phyloP scores from a whole-genome alignment of 257 asterid species.

The Solanum habrochaites region DNA sequence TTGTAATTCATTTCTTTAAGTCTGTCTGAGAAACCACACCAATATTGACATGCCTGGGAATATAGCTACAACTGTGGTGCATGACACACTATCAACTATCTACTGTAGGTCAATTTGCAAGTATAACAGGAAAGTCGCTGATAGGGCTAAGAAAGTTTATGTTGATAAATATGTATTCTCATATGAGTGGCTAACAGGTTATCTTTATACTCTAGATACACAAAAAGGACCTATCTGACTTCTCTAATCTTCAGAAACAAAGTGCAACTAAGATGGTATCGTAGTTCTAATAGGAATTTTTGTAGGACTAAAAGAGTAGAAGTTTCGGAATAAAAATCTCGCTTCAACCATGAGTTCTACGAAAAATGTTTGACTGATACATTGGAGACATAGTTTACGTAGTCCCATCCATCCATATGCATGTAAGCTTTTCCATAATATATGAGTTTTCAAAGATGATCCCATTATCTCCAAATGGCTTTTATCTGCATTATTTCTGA shows the following conservation, averaged over 20 bases:
- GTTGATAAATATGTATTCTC: neutral
- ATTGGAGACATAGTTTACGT: neutral
- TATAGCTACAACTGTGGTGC: neutral
- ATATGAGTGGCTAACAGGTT: neutral
- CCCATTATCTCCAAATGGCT: neutral
- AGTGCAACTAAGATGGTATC: neutral
- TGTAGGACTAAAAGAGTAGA: neutral
- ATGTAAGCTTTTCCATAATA: neutral
- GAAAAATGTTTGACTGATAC: neutral
- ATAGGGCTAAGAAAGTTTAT: neutral
- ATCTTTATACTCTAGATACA: neutral
- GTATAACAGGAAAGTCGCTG: neutral
- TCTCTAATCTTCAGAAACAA: neutral
- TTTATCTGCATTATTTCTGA: neutral
- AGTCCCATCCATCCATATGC: neutral
- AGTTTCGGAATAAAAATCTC: neutral
- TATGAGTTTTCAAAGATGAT: neutral
- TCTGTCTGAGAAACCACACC: neutral
- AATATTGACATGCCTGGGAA: neutral
- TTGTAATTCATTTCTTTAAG: neutral
- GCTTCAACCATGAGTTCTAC: neutral
- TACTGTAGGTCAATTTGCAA: neutral
- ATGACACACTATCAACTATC: neutral
- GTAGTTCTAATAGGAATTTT: neutral
- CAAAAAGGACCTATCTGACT: neutral